Percentiles rank a stretch among this genome's conserved stretches.
Conservation (phyloP, 345 rosid genomes). For the Eucalyptus curtisii region DNA sequence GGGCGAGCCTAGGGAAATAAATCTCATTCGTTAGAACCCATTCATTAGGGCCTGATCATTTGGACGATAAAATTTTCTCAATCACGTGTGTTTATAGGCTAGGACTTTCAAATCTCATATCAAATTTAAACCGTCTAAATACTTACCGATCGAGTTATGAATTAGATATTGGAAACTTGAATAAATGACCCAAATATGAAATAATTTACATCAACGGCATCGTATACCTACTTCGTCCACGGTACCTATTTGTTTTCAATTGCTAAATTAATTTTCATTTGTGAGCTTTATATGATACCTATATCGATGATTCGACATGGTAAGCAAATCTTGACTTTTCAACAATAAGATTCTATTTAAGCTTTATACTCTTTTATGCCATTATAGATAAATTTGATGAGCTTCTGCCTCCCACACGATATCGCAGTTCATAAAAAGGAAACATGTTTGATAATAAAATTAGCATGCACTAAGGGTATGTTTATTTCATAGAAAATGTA, state of each 20-base stretch:
- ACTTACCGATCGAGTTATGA: too few relatives aligned
- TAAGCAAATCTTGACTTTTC: not conserved
- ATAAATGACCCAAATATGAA: not conserved
- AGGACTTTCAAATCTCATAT: not conserved
- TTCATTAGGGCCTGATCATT: not conserved
- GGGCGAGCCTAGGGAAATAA: not conserved
- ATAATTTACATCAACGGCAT: not conserved
- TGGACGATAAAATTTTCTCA: not conserved
- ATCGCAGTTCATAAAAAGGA: not conserved
- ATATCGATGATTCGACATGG: not conserved
- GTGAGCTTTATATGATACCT: not conserved
- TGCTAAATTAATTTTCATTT: not conserved
- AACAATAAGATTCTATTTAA: not conserved
- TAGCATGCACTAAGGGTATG: not conserved
- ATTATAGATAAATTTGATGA: not conserved
- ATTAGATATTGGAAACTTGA: not conserved
- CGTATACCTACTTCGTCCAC: not conserved
- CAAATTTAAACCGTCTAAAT: too few relatives aligned
- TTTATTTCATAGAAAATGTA: too few relatives aligned
- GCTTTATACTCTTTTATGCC: not conserved
- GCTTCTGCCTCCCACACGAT: not conserved
- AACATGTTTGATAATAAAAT: not conserved
- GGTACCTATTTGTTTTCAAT: rapidly evolving
- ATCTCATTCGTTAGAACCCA: not conserved
- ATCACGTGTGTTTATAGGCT: not conserved